Base-by-base conservation (phyloP, 2,329 filamentous ascomycete genomes). In the Calonectria ilicicola region DNA sequence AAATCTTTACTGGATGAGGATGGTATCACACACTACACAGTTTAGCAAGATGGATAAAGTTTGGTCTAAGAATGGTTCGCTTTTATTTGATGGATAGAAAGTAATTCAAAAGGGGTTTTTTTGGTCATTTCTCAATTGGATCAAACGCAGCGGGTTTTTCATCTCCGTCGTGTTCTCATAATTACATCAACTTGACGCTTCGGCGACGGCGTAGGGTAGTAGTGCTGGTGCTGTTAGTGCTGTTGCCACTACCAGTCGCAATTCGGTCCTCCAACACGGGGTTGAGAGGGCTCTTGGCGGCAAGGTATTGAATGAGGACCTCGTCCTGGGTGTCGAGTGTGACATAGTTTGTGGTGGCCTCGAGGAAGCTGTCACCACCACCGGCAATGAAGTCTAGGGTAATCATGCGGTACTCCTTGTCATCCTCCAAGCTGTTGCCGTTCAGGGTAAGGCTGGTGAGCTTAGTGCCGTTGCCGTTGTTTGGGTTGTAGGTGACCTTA, bases 381-480 rank as follows among this genome's bases (percentile, higher is more conserved):
- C 87, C 86, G 1, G 91, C 90, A 0, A 93, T 75, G 75, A 93
- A 93, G 76, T 93, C 91, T 1, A 92, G 83, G 0, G 91, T 93
- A 19, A 91, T 89, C 23, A 93, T 81, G 14, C 85, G 87, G 80
- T 93, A 93, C 32, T 86, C 83, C 14, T 70, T 56, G 7, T 80
- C 81, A 14, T 85, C 81, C 40, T 89, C 86, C 2, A 93, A 82
- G 0, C 84, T 81, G 75, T 86, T 77, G 17, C 84, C 88, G 38
- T 84, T 86, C 42, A 93, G 85, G 1, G 83, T 87, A 1, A 92
- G 85, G 19, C 85, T 83, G 21, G 91, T 84, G 4, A 93, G 87
- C 68, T 85, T 88, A 38, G 82, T 86, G 49, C 89, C 89, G 35
- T 84, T 85, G 17, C 80, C 81, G 72, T 86, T 87, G 32, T 84